Percentiles rank a stretch among this genome's conserved stretches.
Evolutionary conservation across 345 rosid species (phyloP).

Genomic region (Linum lewisii): DNA sequence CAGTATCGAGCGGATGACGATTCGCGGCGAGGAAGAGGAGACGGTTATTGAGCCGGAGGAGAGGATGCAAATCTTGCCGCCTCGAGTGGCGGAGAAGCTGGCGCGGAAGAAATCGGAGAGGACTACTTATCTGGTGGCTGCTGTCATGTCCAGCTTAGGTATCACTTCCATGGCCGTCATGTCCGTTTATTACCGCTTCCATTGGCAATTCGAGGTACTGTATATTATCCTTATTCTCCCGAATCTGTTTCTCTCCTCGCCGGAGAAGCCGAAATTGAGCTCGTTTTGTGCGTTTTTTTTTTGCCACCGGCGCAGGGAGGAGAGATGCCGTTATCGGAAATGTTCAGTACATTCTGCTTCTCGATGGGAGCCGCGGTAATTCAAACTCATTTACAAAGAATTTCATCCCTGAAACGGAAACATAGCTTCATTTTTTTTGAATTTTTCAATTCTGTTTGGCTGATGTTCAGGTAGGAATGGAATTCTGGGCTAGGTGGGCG

Average conservation of each 20-base stretch:
- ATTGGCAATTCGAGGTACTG: constrained; percentile 83
- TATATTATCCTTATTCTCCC: not conserved
- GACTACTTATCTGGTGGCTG: constrained; percentile 68
- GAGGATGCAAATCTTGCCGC: not conserved
- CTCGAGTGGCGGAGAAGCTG: constrained; percentile 35
- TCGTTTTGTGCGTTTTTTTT: not conserved
- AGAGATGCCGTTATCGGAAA: constrained; percentile 3
- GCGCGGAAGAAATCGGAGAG: constrained; percentile 75
- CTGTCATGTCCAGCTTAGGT: constrained; percentile 80
- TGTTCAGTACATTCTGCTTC: not conserved
- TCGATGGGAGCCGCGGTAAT: constrained; percentile 2
- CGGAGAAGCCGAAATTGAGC: not conserved
- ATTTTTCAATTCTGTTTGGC: not conserved
- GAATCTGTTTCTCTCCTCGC: not conserved
- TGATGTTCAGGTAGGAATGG: constrained; percentile 52
- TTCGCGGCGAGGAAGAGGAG: constrained; percentile 8
- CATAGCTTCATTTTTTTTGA: not conserved
- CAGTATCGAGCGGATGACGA: constrained; percentile 1
- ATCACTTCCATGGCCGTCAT: constrained; percentile 70
- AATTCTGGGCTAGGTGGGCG: constrained; percentile 79
- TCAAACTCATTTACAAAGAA: not conserved
- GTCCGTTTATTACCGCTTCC: constrained; percentile 80
- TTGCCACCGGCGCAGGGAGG: not conserved
- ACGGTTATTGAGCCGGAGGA: not conserved
- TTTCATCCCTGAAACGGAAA: not conserved